These are phyloP conservation scores for Helichrysum umbraculigerum DNA, from an alignment of 129 eudicot species.

Conservation along the genomic window DNA sequence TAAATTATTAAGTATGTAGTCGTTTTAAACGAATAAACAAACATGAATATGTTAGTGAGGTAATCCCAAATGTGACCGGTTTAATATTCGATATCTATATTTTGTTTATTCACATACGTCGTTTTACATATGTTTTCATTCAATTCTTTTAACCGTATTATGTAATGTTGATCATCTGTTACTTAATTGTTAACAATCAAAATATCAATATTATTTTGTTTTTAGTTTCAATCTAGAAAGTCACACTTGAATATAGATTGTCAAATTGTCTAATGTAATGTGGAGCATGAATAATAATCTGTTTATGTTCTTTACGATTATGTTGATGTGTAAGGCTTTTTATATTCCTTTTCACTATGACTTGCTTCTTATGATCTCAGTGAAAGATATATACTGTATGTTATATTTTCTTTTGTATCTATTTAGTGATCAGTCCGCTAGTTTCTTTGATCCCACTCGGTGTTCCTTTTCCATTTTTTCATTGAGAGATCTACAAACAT, in stretches of 20 bases:
- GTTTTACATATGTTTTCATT: constrained; percentile 4
- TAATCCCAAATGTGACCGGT: background rate
- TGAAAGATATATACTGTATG: no score
- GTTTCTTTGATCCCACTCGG: no score
- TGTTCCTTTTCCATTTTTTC: no score
- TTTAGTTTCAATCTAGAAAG: background rate
- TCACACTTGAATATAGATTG: background rate
- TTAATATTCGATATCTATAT: background rate
- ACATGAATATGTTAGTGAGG: constrained; percentile 1
- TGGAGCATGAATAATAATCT: background rate
- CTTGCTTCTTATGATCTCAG: no score
- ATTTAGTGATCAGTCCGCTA: no score
- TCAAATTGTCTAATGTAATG: background rate
- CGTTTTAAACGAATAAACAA: background rate
- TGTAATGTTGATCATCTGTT: background rate
- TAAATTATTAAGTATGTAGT: background rate
- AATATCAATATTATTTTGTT: background rate
- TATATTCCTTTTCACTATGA: no score
- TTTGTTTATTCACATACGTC: background rate
- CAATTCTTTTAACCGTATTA: background rate
- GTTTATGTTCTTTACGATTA: no score
- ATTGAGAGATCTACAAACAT: no score
- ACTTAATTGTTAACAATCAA: background rate
- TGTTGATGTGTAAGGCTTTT: no score
- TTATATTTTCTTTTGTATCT: no score